Conservation (phyloP, 164 flowering plant species). For the Piper longum region DNA sequence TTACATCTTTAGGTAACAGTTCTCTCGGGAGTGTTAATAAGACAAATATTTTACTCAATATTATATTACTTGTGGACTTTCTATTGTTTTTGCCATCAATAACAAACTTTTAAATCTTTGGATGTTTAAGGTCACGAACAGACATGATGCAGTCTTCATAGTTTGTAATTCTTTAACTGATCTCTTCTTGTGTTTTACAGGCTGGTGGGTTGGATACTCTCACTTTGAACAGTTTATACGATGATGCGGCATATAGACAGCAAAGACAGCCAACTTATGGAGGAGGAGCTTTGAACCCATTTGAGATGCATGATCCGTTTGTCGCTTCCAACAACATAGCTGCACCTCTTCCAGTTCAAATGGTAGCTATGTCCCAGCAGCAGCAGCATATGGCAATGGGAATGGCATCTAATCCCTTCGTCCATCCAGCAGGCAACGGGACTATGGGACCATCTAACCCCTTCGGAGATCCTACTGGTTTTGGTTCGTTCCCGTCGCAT, state of each 20-base stretch:
- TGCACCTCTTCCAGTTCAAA: slow-evolving; percentile 55
- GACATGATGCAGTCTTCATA: too few species aligned
- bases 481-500: slow-evolving; percentile 48
- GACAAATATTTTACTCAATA: too few species aligned
- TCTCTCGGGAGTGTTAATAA: too few species aligned
- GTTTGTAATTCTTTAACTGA: too few species aligned
- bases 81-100: too few species aligned
- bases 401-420: slow-evolving; percentile 42
- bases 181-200: slow-evolving; percentile 21
- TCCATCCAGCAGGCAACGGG: slow-evolving; percentile 31
- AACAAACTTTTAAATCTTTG: too few species aligned
- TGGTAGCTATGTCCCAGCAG: slow-evolving; percentile 58
- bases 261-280: slow-evolving; percentile 70
- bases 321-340: slow-evolving; percentile 42
- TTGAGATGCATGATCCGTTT: slow-evolving; percentile 84
- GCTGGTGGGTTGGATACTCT: slow-evolving; percentile 94
- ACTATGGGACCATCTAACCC: slow-evolving; percentile 56
- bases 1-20: too few species aligned
- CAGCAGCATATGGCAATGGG: slow-evolving; percentile 17
- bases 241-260: slow-evolving; percentile 74
- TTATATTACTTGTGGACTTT: too few species aligned
- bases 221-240: slow-evolving; percentile 71
- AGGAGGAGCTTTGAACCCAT: slow-evolving; percentile 72
- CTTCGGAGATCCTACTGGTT: slow-evolving; percentile 56
- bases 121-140: too few species aligned